Evolutionary conservation across 73 alveolate genomes (phyloP).

Genomic region (Tetrahymena malaccensis): DNA sequence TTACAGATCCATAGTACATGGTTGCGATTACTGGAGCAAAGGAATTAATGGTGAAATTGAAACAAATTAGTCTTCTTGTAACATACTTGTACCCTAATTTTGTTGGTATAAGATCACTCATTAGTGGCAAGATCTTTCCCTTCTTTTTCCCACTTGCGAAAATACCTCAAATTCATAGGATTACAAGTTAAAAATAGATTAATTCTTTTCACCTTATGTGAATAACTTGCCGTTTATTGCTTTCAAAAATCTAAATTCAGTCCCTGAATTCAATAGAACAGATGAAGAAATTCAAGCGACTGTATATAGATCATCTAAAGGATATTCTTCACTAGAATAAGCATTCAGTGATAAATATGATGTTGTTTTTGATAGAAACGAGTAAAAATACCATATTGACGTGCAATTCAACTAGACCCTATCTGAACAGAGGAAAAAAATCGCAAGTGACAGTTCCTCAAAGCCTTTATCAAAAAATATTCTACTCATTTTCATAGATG

Average conservation of each 20-base stretch:
- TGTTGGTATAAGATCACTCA: constrained; percentile 14
- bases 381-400: background rate
- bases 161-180: background rate
- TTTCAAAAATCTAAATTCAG: background rate
- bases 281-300: background rate
- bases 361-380: constrained; percentile 6
- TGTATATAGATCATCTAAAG: background rate
- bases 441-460: constrained; percentile 2
- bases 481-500: constrained; percentile 52
- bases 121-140: constrained; percentile 9
- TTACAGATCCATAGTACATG: background rate
- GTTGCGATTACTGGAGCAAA: constrained; percentile 10
- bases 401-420: constrained; percentile 45
- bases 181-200: background rate
- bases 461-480: constrained; percentile 31
- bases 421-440: constrained; percentile 40
- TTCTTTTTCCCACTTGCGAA: background rate
- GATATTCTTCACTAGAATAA: constrained; percentile 7
- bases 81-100: background rate
- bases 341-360: constrained; percentile 25
- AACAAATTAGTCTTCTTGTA: background rate
- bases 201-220: background rate
- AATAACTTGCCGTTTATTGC: background rate
- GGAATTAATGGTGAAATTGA: constrained; percentile 2
- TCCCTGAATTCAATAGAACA: constrained; percentile 8